These are phyloP conservation scores for Metarhizium guizhouense DNA, from an alignment of 2,329 filamentous ascomycete species.

Conservation along the genomic window DNA sequence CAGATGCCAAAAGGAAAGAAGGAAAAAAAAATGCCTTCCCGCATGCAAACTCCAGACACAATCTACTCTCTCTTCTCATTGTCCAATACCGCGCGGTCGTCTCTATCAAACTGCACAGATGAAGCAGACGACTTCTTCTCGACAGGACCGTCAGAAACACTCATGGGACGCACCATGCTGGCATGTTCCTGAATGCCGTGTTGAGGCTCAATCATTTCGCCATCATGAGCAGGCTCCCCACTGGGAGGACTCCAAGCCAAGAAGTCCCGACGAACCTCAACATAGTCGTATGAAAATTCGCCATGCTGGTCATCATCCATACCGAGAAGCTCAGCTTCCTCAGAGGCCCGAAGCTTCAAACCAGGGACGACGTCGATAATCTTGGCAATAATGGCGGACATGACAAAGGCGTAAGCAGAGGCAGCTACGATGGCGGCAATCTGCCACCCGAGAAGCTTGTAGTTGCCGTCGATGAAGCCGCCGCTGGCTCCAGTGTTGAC, in stretches of 20 bases:
- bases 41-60: background rate
- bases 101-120: slow-evolving; percentile 7
- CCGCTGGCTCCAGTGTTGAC: slow-evolving; percentile 61
- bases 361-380: slow-evolving; percentile 67
- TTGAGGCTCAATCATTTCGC: slow-evolving; percentile 51
- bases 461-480: slow-evolving; percentile 71
- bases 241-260: slow-evolving; percentile 77
- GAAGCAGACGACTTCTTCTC: slow-evolving; percentile 9
- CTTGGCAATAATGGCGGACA: slow-evolving; percentile 67
- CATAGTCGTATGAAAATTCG: slow-evolving; percentile 86
- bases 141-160: slow-evolving; percentile 9
- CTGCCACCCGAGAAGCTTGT: slow-evolving; percentile 67
- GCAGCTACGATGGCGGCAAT: slow-evolving; percentile 64
- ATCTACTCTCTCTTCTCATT: slow-evolving; percentile 5
- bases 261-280: slow-evolving; percentile 82
- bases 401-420: slow-evolving; percentile 60
- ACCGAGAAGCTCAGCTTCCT: slow-evolving; percentile 75
- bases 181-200: slow-evolving; percentile 64
- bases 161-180: slow-evolving; percentile 24
- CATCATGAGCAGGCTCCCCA: slow-evolving; percentile 50
- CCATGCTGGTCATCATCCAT: slow-evolving; percentile 89
- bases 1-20: background rate
- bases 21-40: background rate
- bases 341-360: slow-evolving; percentile 68
- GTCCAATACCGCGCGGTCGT: background rate